Evolutionary conservation across 202 grass and related monocot genomes (phyloP), one percentile per base, ranked within the genome.

Genomic region (Digitaria exilis): DNA sequence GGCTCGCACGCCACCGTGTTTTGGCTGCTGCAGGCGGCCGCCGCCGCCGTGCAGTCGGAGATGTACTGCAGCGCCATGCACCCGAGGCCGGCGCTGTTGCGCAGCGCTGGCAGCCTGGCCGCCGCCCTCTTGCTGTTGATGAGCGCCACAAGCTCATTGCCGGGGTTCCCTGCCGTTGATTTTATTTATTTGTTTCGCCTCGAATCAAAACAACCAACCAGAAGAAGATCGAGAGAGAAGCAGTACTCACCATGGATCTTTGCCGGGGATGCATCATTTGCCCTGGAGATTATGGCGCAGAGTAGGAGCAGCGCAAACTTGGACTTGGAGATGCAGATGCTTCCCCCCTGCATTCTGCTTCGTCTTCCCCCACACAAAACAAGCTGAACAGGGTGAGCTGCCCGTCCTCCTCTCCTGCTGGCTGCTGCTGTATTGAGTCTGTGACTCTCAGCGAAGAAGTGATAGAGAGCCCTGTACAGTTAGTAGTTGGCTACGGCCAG

Each of bases 21-120:
- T 70, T 78, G 80, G 66, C 68, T 69, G 60, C 65, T 83, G 82
- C 87, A 89, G 22, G n/a, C 15, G 15, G 43, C 43, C 15, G 32
- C 39, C 39, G 30, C 17, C 69, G 48, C 46, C 37, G 77, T 74
- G 90, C 96, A 98, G 25, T 88, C 84, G 32, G 87, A 59, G 71
- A 97, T 82, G 80, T 86, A 91, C 69, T 97, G 92, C 51, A 97
- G 73, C 18, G 92, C 92, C 92, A 93, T 94, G 90, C 92, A 97
- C 2, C 92, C 92, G 17, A 97, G 84, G 7, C 92, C 95, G 0
- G 85, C 65, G 74, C 88, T 98, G 77, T 81, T 86, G n/a, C 70
- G 80, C 50, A 98, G 89, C n/a, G 84, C 71, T 6, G 82, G 82
- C 22, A 95, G 83, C 62, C 87, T 95, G 51, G 13, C 77, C 56